These are phyloP conservation scores for Amylostereum areolatum DNA, from an alignment of 1,284 basidiomycete genomes.

Conservation along the genomic window DNA sequence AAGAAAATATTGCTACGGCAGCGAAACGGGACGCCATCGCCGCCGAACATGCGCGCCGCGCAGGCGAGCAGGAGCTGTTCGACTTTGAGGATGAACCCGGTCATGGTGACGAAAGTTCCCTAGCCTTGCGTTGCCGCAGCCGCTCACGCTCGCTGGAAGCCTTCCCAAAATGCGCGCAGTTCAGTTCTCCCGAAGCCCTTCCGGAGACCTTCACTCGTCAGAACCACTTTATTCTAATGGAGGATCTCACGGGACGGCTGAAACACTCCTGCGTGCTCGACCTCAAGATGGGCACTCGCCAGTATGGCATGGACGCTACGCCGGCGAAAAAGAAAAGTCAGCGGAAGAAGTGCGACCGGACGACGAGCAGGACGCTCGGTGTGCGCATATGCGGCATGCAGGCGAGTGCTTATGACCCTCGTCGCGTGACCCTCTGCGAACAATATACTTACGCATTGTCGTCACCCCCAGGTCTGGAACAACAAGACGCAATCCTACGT, in stretches of 20 bases:
- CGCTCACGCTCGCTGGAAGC: slow-evolving; percentile 33
- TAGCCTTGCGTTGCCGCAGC: slow-evolving; percentile 40
- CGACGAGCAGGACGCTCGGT: slow-evolving; percentile 87
- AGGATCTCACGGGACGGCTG: slow-evolving; percentile 94
- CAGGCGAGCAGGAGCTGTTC: slow-evolving; percentile 31
- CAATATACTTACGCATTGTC: slow-evolving; percentile 16
- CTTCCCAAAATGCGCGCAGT: slow-evolving; percentile 11
- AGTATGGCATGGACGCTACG: slow-evolving; percentile 96
- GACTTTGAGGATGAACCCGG: slow-evolving; percentile 38
- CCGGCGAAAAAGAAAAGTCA: slow-evolving; percentile 94
- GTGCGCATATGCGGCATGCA: slow-evolving; percentile 99
- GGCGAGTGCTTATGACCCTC: slow-evolving; percentile 44
- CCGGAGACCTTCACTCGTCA: slow-evolving; percentile 62
- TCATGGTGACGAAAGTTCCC: slow-evolving; percentile 10
- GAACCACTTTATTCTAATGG: slow-evolving; percentile 98
- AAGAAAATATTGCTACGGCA: slow-evolving; percentile 39
- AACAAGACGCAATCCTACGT: slow-evolving; percentile 74
- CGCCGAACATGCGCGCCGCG: slow-evolving; percentile 9
- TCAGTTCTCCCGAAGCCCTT: slow-evolving; percentile 11
- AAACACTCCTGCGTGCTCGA: slow-evolving; percentile 95
- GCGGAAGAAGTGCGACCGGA: slow-evolving; percentile 95
- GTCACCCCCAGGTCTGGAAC: slow-evolving; percentile 77
- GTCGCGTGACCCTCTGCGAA: slow-evolving; percentile 5
- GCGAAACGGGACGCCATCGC: slow-evolving; percentile 21
- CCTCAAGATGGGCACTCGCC: slow-evolving; percentile 98